phyloP scores from a whole-genome alignment of 305 asterid genomes.

The Fraxinus albicans region DNA sequence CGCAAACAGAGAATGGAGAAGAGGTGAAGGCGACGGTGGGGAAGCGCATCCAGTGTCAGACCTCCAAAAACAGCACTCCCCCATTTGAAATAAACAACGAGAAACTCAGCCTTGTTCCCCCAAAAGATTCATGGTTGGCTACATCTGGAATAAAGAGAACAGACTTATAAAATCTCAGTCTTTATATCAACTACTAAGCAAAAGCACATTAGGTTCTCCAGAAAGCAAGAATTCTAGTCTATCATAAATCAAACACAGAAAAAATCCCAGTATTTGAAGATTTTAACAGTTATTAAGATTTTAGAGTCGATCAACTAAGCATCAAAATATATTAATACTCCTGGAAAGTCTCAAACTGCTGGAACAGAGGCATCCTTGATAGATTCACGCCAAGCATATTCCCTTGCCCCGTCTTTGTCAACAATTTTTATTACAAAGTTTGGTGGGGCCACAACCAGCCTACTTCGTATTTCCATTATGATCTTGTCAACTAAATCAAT shows the following conservation, averaged over 20 bases:
- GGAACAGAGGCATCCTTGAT: slow-evolving; percentile 53
- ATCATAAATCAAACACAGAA: slow-evolving; percentile 26
- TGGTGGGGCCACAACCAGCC: slow-evolving; percentile 92
- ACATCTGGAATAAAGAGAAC: background rate
- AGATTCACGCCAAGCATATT: slow-evolving; percentile 70
- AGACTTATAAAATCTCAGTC: background rate
- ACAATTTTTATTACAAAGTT: slow-evolving; percentile 88
- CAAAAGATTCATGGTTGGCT: background rate
- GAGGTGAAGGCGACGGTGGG: background rate
- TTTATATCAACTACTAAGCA: background rate
- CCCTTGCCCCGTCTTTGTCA: slow-evolving; percentile 84
- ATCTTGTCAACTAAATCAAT: slow-evolving; percentile 72
- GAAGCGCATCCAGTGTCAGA: background rate
- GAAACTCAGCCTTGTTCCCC: background rate
- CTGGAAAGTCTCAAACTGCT: slow-evolving; percentile 13
- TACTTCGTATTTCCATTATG: slow-evolving; percentile 73
- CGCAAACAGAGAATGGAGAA: background rate
- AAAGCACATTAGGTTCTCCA: background rate
- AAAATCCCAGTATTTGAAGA: slow-evolving; percentile 12
- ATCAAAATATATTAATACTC: slow-evolving; percentile 5
- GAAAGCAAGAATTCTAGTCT: slow-evolving; percentile 5
- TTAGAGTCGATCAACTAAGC: background rate
- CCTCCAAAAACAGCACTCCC: background rate
- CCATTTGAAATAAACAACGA: background rate
- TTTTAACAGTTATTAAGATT: slow-evolving; percentile 3